These are phyloP conservation scores for Rubia tinctorum DNA, from an alignment of 305 asterid genomes.

Conservation along the genomic window DNA sequence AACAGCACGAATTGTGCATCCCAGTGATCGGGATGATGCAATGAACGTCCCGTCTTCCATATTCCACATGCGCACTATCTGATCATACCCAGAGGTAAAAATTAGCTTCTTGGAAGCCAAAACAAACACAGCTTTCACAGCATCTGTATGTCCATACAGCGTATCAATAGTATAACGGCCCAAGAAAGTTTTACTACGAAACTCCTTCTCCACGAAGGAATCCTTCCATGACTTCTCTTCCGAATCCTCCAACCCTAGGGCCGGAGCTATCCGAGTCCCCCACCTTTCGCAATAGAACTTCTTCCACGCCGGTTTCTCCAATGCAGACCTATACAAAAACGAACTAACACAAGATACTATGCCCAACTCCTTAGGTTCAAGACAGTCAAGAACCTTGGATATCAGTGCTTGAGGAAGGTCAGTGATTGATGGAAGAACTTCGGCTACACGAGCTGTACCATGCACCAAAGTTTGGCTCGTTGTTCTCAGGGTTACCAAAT, in stretches of 20 bases:
- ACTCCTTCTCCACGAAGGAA: conserved; percentile 82
- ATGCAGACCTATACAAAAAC: conserved; percentile 58
- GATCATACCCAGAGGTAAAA: conserved; percentile 93
- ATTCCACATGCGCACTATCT: conserved; percentile 85
- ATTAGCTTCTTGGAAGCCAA: conserved; percentile 74
- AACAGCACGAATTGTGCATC: conserved; percentile 92
- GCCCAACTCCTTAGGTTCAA: conserved; percentile 89
- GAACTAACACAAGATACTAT: conserved; percentile 74
- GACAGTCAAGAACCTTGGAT: conserved; percentile 70
- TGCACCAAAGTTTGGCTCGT: conserved; percentile 16
- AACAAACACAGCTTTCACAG: conserved; percentile 72
- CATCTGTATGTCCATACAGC: conserved; percentile 84
- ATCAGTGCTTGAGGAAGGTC: conserved; percentile 81
- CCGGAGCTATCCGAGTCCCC: conserved; percentile 53
- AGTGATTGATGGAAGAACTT: conserved; percentile 34
- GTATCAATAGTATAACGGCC: conserved; percentile 74
- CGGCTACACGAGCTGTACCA: conserved; percentile 29
- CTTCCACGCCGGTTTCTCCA: conserved; percentile 84
- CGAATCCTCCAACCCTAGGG: conserved; percentile 38
- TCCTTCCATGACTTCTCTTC: conserved; percentile 85
- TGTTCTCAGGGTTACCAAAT: conserved; percentile 25
- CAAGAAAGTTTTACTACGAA: conserved; percentile 73
- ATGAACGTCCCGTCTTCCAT: conserved; percentile 80
- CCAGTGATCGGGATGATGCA: conserved; percentile 75
- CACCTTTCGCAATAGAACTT: conserved; percentile 89